Percentiles rank a stretch among this genome's conserved stretches.
phyloP scores from a whole-genome alignment of 345 rosid species.

The Passiflora organensis region DNA sequence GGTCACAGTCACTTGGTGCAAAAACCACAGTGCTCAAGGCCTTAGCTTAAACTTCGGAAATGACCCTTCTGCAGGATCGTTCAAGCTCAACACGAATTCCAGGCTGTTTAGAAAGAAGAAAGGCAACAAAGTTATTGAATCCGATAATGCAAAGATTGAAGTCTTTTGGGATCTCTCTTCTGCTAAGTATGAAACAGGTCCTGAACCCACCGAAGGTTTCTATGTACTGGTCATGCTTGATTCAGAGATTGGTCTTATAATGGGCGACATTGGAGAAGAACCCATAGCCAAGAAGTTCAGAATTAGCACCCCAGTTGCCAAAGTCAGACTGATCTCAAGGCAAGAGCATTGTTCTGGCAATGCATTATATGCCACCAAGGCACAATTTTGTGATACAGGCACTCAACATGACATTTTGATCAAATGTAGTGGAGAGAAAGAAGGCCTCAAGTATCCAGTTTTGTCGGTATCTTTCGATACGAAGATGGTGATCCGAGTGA shows the following conservation, averaged over 20 bases:
- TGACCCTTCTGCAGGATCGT: constrained; percentile 46
- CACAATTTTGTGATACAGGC: constrained; percentile 54
- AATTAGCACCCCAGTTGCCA: constrained; percentile 19
- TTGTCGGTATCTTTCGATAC: constrained; percentile 61
- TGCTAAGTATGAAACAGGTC: constrained; percentile 52
- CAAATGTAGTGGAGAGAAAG: constrained; percentile 57
- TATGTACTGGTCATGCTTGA: constrained; percentile 60
- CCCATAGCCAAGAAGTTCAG: constrained; percentile 38
- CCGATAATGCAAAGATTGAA: constrained; percentile 44
- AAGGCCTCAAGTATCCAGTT: constrained; percentile 52
- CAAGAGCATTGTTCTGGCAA: constrained; percentile 77
- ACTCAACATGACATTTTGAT: constrained; percentile 60
- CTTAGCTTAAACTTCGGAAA: constrained; percentile 49
- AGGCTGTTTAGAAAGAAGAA: constrained; percentile 70
- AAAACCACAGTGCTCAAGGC: constrained; percentile 44
- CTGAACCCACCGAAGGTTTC: constrained; percentile 66
- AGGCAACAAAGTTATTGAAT: constrained; percentile 63
- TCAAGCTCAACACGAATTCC: constrained; percentile 61
- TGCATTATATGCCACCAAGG: constrained; percentile 59
- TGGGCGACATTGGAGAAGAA: constrained; percentile 59
- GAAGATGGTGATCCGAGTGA: constrained; percentile 69
- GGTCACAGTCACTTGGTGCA: constrained; percentile 47
- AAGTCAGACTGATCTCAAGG: constrained; percentile 43
- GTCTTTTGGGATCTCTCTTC: constrained; percentile 81
- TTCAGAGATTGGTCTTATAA: constrained; percentile 52